phyloP scores from a whole-genome alignment of 2,329 filamentous ascomycete genomes.

The Parastagonospora avenae region DNA sequence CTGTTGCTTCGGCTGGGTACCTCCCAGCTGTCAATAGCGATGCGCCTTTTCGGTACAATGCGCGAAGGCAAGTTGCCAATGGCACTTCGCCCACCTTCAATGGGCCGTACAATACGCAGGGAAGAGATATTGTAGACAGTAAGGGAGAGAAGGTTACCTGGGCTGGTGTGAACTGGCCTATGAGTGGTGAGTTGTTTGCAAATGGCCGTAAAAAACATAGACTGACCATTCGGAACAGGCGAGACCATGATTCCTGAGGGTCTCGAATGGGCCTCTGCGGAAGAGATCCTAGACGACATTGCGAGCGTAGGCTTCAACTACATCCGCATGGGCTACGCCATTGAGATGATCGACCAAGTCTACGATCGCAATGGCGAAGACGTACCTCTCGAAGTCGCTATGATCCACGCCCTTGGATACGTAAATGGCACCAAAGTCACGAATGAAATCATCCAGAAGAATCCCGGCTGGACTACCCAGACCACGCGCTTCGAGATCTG shows the following conservation, averaged over 20 bases:
- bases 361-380: constrained; percentile 47
- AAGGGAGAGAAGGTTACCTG: constrained; percentile 57
- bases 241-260: constrained; percentile 66
- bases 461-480: constrained; percentile 45
- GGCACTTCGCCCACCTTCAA: constrained; percentile 26
- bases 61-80: constrained; percentile 25
- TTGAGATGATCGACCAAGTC: constrained; percentile 51
- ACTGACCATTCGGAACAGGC: constrained; percentile 52
- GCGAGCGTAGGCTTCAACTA: constrained; percentile 63
- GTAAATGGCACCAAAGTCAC: constrained; percentile 49
- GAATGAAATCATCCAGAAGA: constrained; percentile 43
- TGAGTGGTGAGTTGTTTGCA: constrained; percentile 26
- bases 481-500: constrained; percentile 49
- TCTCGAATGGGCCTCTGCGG: constrained; percentile 60
- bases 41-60: constrained; percentile 22
- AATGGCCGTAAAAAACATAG: neutral
- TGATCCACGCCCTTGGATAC: constrained; percentile 48
- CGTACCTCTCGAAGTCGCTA: constrained; percentile 46
- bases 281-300: constrained; percentile 59
- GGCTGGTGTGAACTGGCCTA: constrained; percentile 66
- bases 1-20: constrained; percentile 21
- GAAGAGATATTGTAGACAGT: constrained; percentile 48
- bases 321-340: constrained; percentile 57
- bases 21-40: constrained; percentile 18
- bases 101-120: constrained; percentile 43